Base-by-base conservation (phyloP, 441 rosid genomes). In the Raphanus hybrid region DNA sequence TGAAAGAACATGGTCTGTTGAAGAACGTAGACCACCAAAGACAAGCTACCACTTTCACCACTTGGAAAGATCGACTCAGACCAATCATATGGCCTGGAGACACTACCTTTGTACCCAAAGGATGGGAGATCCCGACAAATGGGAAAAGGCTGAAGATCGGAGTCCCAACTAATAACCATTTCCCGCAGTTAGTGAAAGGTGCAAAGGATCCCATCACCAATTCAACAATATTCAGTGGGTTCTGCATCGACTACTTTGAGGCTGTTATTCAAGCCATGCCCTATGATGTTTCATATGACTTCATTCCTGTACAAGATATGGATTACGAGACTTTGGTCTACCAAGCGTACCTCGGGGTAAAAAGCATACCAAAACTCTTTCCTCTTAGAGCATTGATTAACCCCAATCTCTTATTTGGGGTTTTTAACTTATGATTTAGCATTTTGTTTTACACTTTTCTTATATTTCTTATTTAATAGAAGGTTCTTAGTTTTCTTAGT, bases 1-100 rank as follows among this genome's bases (percentile, higher is more conserved):
- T 26, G 3, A 70, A 37, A 5, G 20, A 57, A 54, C 6, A 62
- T 6, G 92, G 95, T 5, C 45, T 92, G 0, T 9, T 71, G 8
- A 84, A 50, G 48, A 64, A 48, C 7, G 11, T 87, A 23, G 3
- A 18, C 41, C 61, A 11, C 41, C 61, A 11, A 7, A 20, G 48
- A 7, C 74, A 64, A 5, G 8, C 0, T 14, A 59, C 63, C 34
- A 29, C 45, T 0, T 61, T 81, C 72, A 80, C 86, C 9, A 67
- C 72, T 63, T 83, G 88, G 4, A 71, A 74, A 64, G 75, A 77
- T 70, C 82, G 59, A 37, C 85, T 90, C 0, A 69, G 73, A 45
- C 8, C 79, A 0, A 70, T 89, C 14, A 78, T 84, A 50, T 89
- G 93, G 97, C 90, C 91, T 0, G 94, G 96, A 14, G 85, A 84